Evolutionary conservation across 177 flowering plant genomes (phyloP).

Genomic region (Telopea speciosissima): DNA sequence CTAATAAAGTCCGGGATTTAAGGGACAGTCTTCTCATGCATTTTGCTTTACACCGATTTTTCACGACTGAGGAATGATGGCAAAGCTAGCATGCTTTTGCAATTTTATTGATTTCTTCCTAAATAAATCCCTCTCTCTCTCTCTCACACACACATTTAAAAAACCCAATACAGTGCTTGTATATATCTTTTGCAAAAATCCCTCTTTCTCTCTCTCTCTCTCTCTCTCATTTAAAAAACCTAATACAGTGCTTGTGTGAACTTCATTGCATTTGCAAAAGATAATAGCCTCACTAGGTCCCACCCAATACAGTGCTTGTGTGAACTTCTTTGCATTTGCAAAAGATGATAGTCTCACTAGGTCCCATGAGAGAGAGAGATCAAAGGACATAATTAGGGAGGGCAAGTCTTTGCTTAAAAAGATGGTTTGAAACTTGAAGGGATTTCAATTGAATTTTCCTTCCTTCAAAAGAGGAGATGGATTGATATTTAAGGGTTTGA

Average conservation of each 20-base stretch:
- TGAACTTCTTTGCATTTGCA: too few species aligned
- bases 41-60: slow-evolving; percentile 2
- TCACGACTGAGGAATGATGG: slow-evolving; percentile 10
- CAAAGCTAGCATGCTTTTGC: slow-evolving; percentile 16
- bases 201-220: too few species aligned
- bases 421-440: background rate
- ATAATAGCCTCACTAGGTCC: too few species aligned
- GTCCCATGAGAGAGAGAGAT: too few species aligned
- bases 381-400: background rate
- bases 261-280: background rate
- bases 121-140: background rate
- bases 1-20: background rate
- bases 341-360: too few species aligned
- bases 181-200: too few species aligned
- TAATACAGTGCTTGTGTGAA: background rate
- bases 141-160: background rate
- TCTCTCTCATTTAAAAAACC: background rate
- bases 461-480: slow-evolving; percentile 1
- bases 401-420: background rate
- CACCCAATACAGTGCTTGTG: too few species aligned
- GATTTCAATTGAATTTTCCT: slow-evolving; percentile 1
- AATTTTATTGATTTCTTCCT: too few species aligned
- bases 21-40: background rate
- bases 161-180: background rate
- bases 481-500: slow-evolving; percentile 1